Percentiles rank a stretch among this genome's conserved stretches.
Evolutionary conservation across 768 basidiomycete species (phyloP).

Genomic region (Saitozyma sp.): DNA sequence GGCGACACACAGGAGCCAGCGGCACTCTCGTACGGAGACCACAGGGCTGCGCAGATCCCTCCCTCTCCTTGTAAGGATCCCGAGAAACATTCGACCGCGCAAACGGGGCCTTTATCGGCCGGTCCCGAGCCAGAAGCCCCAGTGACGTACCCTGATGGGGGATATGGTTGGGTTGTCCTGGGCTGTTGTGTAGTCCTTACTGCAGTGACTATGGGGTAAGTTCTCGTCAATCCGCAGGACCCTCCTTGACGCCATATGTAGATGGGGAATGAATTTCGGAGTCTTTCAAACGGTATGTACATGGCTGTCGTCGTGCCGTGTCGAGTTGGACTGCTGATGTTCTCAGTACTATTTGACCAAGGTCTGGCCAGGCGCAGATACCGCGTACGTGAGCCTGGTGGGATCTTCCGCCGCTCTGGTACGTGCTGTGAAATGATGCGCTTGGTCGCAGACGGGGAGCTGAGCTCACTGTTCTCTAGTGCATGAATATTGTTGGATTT

Average conservation of each 20-base stretch:
- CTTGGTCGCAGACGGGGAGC: too few species aligned
- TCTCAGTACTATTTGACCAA: conserved; percentile 25
- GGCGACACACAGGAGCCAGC: too few species aligned
- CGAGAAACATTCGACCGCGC: too few species aligned
- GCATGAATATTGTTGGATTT: conserved; percentile 17
- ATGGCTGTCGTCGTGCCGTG: not conserved
- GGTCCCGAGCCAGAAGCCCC: too few species aligned
- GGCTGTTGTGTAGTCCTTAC: conserved; percentile 26
- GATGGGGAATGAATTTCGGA: conserved; percentile 33
- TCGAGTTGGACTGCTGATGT: too few species aligned
- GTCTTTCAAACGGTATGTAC: conserved; percentile 22
- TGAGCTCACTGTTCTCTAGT: too few species aligned
- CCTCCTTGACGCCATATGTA: too few species aligned
- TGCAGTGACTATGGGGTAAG: conserved; percentile 31
- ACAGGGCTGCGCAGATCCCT: too few species aligned
- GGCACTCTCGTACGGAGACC: too few species aligned
- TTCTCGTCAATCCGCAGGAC: too few species aligned
- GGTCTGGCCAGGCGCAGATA: conserved; percentile 12
- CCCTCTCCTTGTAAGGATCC: too few species aligned
- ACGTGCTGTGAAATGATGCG: not conserved
- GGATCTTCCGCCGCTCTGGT: conserved; percentile 9
- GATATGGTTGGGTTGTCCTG: conserved; percentile 40
- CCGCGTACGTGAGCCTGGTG: conserved; percentile 4
- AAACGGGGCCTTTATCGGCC: too few species aligned
- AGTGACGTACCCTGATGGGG: conserved; percentile 43